These are phyloP conservation scores for Mycena sanguinolenta DNA, from an alignment of 768 basidiomycete genomes.

Conservation along the genomic window DNA sequence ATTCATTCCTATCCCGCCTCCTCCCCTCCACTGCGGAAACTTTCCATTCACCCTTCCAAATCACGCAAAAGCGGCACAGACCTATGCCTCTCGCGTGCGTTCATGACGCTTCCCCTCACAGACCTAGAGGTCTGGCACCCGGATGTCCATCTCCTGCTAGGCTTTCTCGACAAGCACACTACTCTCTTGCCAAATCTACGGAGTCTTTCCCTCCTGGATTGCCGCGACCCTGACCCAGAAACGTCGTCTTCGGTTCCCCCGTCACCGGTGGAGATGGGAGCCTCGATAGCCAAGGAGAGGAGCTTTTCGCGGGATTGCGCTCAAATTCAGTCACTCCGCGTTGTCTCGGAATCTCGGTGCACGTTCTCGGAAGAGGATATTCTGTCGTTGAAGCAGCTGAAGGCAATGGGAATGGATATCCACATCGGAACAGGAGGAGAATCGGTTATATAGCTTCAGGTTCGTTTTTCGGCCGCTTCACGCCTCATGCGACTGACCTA, in stretches of 20 bases:
- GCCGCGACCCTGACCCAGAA: not conserved
- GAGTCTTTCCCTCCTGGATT: not conserved
- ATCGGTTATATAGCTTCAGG: not conserved
- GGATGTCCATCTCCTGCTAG: not conserved
- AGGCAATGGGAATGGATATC: not conserved
- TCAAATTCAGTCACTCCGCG: not conserved
- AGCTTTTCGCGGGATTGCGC: too few relatives aligned
- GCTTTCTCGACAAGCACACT: not conserved
- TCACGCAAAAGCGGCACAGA: not conserved
- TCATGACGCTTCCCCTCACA: not conserved
- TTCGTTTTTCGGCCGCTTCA: not conserved
- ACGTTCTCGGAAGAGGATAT: not conserved
- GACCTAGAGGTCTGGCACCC: not conserved
- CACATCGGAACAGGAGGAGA: not conserved
- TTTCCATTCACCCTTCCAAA: not conserved
- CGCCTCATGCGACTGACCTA: not conserved
- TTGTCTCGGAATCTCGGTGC: not conserved
- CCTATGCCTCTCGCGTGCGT: not conserved
- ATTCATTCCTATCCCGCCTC: slow-evolving; percentile 5
- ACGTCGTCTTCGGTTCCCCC: not conserved
- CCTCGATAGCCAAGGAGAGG: not conserved
- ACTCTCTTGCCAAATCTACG: not conserved
- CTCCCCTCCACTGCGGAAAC: not conserved
- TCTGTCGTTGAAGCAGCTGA: not conserved
- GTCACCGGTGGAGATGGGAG: not conserved